Conservation (phyloP, 1,139 yeast genomes). For the Geotrichum armillariae region DNA sequence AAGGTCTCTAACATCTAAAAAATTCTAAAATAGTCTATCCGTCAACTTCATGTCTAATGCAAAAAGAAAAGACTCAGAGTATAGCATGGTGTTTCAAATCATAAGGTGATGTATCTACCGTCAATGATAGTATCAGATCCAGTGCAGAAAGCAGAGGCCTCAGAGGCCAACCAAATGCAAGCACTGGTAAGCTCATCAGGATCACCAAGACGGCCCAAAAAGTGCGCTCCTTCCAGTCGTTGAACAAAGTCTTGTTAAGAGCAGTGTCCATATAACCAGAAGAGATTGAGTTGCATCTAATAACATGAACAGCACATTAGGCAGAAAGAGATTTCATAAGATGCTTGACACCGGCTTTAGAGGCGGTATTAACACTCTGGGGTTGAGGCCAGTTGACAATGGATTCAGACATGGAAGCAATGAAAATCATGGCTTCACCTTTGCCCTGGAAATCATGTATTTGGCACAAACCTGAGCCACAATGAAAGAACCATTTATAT, state of each 20-base stretch:
- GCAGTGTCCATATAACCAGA: conserved; percentile 64
- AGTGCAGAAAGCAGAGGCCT: conserved; percentile 64
- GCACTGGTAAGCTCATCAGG: conserved; percentile 71
- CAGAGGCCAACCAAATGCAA: conserved; percentile 62
- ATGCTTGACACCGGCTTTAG: conserved; percentile 62
- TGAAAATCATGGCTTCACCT: conserved; percentile 57
- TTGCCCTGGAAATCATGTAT: conserved; percentile 60
- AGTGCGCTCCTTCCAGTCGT: conserved; percentile 58
- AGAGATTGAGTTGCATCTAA: conserved; percentile 55
- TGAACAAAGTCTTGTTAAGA: conserved; percentile 49
- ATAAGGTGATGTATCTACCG: conserved; percentile 58
- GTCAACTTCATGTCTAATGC: no score
- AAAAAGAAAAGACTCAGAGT: no score
- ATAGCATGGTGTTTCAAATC: no score
- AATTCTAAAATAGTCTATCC: no score
- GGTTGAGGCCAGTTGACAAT: conserved; percentile 67
- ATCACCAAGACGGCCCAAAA: conserved; percentile 66
- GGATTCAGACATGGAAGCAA: conserved; percentile 65
- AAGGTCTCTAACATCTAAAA: no score
- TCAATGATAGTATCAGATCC: conserved; percentile 67
- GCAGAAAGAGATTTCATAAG: conserved; percentile 55
- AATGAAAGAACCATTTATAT: conserved; percentile 75
- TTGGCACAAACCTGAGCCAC: conserved; percentile 69
- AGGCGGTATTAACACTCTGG: conserved; percentile 60
- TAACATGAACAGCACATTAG: conserved; percentile 57